Evolutionary conservation across 2,329 filamentous ascomycete genomes (phyloP).

Genomic region (Podosphaera xanthii): DNA sequence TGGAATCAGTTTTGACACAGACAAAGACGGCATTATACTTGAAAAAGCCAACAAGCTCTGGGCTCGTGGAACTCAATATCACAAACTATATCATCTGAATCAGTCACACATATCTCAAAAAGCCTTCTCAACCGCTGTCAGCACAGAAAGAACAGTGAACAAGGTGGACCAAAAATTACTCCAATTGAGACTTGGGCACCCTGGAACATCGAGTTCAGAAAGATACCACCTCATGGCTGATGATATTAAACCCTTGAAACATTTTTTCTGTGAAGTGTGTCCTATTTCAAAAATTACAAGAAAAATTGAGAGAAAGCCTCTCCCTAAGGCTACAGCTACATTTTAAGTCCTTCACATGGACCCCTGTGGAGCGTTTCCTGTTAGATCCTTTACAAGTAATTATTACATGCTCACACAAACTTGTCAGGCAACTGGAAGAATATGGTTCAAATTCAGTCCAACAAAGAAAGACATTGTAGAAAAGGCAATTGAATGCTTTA

Average conservation of each 20-base stretch:
- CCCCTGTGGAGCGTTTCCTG: background rate
- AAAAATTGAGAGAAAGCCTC: background rate
- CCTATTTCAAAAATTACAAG: background rate
- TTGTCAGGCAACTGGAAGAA: background rate
- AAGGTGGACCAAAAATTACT: background rate
- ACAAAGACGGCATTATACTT: background rate
- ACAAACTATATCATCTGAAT: background rate
- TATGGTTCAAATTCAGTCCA: background rate
- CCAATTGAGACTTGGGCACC: background rate
- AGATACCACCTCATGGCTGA: background rate
- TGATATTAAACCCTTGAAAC: background rate
- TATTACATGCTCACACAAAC: background rate
- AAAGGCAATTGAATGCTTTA: background rate
- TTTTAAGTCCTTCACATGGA: background rate
- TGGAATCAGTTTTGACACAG: background rate
- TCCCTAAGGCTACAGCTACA: background rate
- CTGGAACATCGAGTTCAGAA: background rate
- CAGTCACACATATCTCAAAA: too few relatives aligned
- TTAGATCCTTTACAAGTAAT: background rate
- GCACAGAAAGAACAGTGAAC: background rate
- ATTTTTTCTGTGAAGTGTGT: background rate
- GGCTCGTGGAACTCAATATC: background rate
- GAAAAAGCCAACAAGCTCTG: background rate
- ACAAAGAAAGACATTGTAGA: background rate
- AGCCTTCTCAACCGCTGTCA: too few relatives aligned